Evolutionary conservation across 2,329 filamentous ascomycete species (phyloP).

Genomic region (Penicillium polonicum): DNA sequence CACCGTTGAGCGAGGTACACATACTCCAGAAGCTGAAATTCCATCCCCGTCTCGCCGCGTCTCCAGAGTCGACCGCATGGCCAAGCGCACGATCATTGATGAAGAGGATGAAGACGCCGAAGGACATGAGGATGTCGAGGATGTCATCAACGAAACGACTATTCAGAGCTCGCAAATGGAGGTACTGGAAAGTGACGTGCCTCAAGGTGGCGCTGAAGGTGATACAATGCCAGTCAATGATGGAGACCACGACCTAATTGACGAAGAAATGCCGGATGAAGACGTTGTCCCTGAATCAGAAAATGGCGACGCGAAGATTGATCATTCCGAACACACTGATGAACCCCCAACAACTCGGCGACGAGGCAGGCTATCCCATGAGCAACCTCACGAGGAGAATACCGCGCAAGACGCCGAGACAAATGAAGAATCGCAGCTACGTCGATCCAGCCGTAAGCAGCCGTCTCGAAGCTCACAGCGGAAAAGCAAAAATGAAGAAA

Average conservation of each 20-base stretch:
- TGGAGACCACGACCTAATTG: conserved; percentile 26
- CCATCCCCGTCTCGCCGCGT: conserved; percentile 23
- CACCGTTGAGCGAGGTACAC: conserved; percentile 54
- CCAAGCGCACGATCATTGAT: conserved; percentile 42
- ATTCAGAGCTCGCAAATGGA: conserved; percentile 44
- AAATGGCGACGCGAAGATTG: conserved; percentile 36
- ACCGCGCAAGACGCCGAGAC: conserved; percentile 34
- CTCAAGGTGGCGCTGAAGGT: conserved; percentile 36
- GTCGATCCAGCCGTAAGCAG: conserved; percentile 43
- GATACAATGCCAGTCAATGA: conserved; percentile 22
- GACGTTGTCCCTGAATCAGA: conserved; percentile 44
- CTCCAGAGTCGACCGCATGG: conserved; percentile 37
- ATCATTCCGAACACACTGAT: conserved; percentile 51
- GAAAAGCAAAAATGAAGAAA: conserved; percentile 55
- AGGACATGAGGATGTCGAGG: conserved; percentile 24
- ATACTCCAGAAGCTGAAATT: conserved; percentile 48
- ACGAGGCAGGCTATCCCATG: conserved; percentile 34
- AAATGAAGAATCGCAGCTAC: conserved; percentile 32
- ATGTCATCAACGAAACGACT: conserved; percentile 43
- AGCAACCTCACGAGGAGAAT: conserved; percentile 27
- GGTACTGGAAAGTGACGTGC: conserved; percentile 42
- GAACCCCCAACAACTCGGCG: conserved; percentile 53
- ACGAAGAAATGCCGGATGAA: conserved; percentile 40
- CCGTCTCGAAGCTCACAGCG: conserved; percentile 45
- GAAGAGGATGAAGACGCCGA: conserved; percentile 27